Base-by-base conservation (phyloP, 2,329 filamentous ascomycete genomes). In the Aspergillus versicolor region DNA sequence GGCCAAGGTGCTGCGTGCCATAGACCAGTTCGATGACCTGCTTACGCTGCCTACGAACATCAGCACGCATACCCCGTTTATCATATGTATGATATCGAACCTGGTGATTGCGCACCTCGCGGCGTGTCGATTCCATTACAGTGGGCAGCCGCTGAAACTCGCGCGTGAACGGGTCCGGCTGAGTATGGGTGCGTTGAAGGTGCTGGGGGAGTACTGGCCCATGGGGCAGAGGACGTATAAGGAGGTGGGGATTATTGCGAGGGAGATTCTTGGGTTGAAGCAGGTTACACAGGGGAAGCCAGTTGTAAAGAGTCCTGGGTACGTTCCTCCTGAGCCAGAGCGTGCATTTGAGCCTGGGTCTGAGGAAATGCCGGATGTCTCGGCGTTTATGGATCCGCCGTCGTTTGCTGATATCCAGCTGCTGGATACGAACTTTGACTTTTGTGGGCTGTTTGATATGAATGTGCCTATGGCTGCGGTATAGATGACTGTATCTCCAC, bases 21-120 rank as follows among this genome's bases (percentile, higher is more conserved):
- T 74, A 8, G 68, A 77, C 40, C 68, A 67, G 2, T 72, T 77
- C 37, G 69, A 75, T 6, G 63, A 70, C 1, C 67, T 78, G 0
- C 58, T 78, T 13, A 67, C 74, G 1, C 62, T 78, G 1, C 75
- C 75, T 1, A 67, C 62, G 0, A 62, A 64, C 7, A 69, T 70
- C 7, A 70, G 69, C 27, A 60, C 63, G 24, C 74, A 77, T 50
- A 73, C 70, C 0, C 76, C 76, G 0, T 78, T 78, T 42, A 67
- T 68, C 2, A 73, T 73, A 3, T 78, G 76, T 63, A 77, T 77
- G 75, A 63, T 76, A 44, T 72, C 68, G 38, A 72, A 70, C 27
- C 73, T 69, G 0, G 72, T 71, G 0, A 67, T 77, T 63, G 87
- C 91, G 2, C 88, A 92, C 65, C 80, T 92, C 7, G 73, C 76